phyloP scores from a whole-genome alignment of 805 yeast genomes.

The Ogataea wickerhamii region DNA sequence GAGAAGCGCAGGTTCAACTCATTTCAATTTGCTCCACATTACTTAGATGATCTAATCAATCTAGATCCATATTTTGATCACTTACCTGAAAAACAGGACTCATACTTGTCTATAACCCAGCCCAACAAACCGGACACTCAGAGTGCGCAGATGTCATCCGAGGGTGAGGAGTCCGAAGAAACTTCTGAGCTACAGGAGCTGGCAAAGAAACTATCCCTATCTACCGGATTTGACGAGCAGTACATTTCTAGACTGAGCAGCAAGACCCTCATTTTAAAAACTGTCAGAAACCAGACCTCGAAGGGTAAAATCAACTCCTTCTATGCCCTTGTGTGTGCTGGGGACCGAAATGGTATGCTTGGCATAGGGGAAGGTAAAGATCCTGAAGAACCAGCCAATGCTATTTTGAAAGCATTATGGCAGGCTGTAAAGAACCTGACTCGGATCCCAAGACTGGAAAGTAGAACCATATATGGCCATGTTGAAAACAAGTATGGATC shows the following conservation, averaged over 20 bases:
- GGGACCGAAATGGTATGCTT: slow-evolving; percentile 89
- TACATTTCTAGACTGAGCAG: slow-evolving; percentile 60
- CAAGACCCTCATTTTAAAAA: slow-evolving; percentile 67
- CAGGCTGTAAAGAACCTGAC: slow-evolving; percentile 84
- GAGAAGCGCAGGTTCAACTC: slow-evolving; percentile 39
- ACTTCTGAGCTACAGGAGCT: slow-evolving; percentile 32
- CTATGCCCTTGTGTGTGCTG: slow-evolving; percentile 84
- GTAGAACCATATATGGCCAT: slow-evolving; percentile 85
- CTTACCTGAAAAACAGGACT: slow-evolving; percentile 28
- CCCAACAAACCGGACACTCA: slow-evolving; percentile 25
- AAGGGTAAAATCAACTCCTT: slow-evolving; percentile 84
- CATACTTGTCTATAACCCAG: slow-evolving; percentile 25
- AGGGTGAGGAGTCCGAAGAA: slow-evolving; percentile 19
- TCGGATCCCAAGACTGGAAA: slow-evolving; percentile 81
- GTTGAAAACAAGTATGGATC: slow-evolving; percentile 84
- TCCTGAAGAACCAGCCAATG: slow-evolving; percentile 67
- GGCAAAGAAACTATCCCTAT: slow-evolving; percentile 52
- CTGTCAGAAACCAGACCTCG: slow-evolving; percentile 87
- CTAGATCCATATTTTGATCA: slow-evolving; percentile 77
- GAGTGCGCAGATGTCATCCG: slow-evolving; percentile 19
- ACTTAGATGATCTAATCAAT: slow-evolving; percentile 65
- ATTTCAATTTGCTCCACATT: slow-evolving; percentile 64
- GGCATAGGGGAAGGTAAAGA: slow-evolving; percentile 96
- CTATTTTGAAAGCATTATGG: slow-evolving; percentile 85
- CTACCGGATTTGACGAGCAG: slow-evolving; percentile 63